Evolutionary conservation across 805 yeast genomes (phyloP), one percentile per base, ranked within the genome.

Genomic region (Hanseniaspora lindneri): DNA sequence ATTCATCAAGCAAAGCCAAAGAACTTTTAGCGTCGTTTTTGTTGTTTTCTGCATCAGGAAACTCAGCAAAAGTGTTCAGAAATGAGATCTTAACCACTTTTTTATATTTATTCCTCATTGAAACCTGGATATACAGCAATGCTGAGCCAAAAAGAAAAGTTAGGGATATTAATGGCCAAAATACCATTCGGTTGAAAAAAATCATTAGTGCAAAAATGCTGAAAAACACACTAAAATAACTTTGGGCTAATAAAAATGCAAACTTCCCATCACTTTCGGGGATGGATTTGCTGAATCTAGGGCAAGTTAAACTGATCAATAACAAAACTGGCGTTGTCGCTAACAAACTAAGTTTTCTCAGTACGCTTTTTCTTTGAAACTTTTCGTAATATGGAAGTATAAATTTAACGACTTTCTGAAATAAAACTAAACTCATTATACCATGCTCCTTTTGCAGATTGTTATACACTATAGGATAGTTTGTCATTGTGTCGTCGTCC

Each of bases 321-420:
- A 67, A 49, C 1, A 66, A 60, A 21, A 65, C 57, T 13, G 72
- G 71, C 3, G 62, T 53, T 11, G 66, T 64, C 2, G 62, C 17
- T 0, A 66, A 29, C 2, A 66, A 63, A 17, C 66, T 52, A 2
- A 58, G 8, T 37, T 56, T 59, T 41, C 64, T 63, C 4, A 56
- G 27, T 0, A 52, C 20, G 1, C 64, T 47, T 52, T 64, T 62
- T 10, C 50, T 30, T 2, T 50, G 33, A 25, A 65, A 65, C 14
- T 60, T 54, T 13, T 53, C 30, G 28, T 67, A 47, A 34, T 68
- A 66, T 11, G 71, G 71, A 19, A 66, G 8, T 7, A 43, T 17
- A 7, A 24, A 35, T 16, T 10, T 20, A 17, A 34, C 19, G 3
- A 27, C 25, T 27, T 33, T 43, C 5, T 54, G 16, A 57, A 23